Evolutionary conservation across 768 basidiomycete genomes (phyloP).

Genomic region (Mrakia blollopis): DNA sequence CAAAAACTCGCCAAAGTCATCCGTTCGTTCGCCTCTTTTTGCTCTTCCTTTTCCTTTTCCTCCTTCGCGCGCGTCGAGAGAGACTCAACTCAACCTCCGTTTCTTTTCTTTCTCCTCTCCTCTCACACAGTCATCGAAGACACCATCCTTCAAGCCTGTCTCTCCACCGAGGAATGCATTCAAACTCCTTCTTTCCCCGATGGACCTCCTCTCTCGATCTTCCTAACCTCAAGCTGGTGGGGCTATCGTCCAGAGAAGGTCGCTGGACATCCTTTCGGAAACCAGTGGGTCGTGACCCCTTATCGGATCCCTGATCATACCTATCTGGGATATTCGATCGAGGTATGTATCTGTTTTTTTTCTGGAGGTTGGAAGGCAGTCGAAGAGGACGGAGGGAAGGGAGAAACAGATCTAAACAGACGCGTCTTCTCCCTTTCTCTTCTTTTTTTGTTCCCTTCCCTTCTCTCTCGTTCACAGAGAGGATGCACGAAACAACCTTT

Average conservation of each 20-base stretch:
- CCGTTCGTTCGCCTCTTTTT: not conserved
- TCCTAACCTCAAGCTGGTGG: conserved; percentile 12
- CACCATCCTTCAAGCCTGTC: conserved; percentile 13
- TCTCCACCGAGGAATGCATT: conserved; percentile 8
- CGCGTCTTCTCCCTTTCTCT: not conserved
- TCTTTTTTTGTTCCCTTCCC: not conserved
- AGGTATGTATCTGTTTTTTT: not conserved
- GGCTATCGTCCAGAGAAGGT: not conserved
- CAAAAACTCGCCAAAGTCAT: not conserved
- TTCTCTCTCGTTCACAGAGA: not conserved
- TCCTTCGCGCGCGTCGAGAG: not conserved
- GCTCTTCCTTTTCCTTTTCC: not conserved
- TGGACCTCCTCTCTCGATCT: conserved; percentile 7
- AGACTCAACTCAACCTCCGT: not conserved
- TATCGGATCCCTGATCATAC: not conserved
- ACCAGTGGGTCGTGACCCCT: conserved; percentile 16
- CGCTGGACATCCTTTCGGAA: conserved; percentile 6
- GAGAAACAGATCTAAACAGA: no score
- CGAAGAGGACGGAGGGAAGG: not conserved
- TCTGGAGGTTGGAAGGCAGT: no score
- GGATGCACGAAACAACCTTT: conserved; percentile 17
- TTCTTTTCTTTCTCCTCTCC: not conserved
- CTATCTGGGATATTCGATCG: conserved; percentile 14
- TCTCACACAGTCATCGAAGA: conserved; percentile 1
- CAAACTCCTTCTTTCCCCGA: not conserved